Conservation (phyloP, 2,329 filamentous ascomycete genomes). For the Fusarium succisae region DNA sequence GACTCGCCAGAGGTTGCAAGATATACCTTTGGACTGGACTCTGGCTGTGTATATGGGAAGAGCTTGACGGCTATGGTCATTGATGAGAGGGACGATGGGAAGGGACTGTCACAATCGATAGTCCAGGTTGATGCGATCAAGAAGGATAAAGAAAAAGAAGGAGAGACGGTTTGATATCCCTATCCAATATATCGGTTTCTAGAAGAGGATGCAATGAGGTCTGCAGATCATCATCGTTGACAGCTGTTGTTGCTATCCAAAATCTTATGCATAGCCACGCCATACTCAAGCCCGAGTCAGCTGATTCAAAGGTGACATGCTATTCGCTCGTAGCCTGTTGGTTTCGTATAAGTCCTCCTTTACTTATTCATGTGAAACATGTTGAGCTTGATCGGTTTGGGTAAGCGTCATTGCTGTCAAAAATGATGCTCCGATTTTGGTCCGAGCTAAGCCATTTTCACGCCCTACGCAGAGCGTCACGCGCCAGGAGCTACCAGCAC, state of each 20-base stretch:
- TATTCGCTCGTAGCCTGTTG: too few relatives aligned
- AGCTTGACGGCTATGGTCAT: constrained; percentile 30
- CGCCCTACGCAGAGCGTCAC: constrained; percentile 8
- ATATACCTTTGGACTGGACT: constrained; percentile 85
- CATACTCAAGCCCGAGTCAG: neutral
- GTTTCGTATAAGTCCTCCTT: neutral
- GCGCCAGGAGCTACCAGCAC: neutral
- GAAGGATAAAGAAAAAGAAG: neutral
- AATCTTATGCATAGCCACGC: too few relatives aligned
- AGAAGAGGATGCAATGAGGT: neutral
- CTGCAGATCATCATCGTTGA: too few relatives aligned
- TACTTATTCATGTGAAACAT: neutral
- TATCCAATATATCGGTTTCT: too few relatives aligned
- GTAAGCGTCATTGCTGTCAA: neutral
- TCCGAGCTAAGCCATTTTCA: constrained; percentile 10
- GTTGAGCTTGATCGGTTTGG: neutral
- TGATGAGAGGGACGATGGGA: neutral
- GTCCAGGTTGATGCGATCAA: constrained; percentile 14
- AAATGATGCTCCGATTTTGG: constrained; percentile 4
- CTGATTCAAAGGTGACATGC: neutral
- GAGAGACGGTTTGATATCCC: neutral
- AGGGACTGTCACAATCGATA: constrained; percentile 17
- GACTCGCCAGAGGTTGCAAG: constrained; percentile 40
- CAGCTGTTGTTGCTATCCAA: neutral
- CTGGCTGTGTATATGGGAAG: constrained; percentile 75